phyloP scores from a whole-genome alignment of 495 filamentous ascomycete species.

The Neurospora discreta region DNA sequence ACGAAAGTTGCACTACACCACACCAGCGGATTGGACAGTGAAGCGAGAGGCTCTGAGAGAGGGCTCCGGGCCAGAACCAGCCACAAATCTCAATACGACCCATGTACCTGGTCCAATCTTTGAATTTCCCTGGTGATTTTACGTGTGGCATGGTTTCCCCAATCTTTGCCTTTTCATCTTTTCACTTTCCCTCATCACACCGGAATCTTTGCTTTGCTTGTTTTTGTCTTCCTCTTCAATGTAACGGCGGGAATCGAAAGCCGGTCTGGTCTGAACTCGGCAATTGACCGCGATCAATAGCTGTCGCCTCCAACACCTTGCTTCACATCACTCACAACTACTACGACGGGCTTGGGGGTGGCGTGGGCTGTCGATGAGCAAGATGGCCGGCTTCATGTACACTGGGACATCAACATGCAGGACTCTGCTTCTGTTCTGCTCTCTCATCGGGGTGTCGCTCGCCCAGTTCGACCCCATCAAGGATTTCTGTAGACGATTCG shows the following conservation, averaged over 20 bases:
- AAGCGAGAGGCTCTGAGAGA: background rate
- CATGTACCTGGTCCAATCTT: background rate
- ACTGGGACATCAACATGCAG: background rate
- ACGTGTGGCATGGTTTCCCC: background rate
- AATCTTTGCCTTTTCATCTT: background rate
- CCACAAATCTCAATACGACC: background rate
- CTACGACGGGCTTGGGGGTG: background rate
- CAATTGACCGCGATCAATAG: background rate
- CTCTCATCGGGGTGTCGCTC: background rate
- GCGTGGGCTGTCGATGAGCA: background rate
- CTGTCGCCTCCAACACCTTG: background rate
- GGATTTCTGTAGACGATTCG: conserved; percentile 41
- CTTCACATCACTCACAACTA: background rate
- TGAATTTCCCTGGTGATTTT: background rate
- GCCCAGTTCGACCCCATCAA: conserved; percentile 29
- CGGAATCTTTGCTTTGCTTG: too few species aligned
- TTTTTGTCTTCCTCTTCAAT: background rate
- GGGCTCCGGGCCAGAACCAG: background rate
- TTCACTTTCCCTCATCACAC: too few species aligned
- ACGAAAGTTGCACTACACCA: background rate
- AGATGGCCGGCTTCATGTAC: background rate
- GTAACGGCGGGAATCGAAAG: background rate
- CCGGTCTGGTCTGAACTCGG: background rate
- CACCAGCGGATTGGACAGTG: background rate
- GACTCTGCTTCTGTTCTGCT: background rate